These are phyloP conservation scores for Penicillium canescens DNA, from an alignment of 495 filamentous ascomycete species.

Conservation along the genomic window DNA sequence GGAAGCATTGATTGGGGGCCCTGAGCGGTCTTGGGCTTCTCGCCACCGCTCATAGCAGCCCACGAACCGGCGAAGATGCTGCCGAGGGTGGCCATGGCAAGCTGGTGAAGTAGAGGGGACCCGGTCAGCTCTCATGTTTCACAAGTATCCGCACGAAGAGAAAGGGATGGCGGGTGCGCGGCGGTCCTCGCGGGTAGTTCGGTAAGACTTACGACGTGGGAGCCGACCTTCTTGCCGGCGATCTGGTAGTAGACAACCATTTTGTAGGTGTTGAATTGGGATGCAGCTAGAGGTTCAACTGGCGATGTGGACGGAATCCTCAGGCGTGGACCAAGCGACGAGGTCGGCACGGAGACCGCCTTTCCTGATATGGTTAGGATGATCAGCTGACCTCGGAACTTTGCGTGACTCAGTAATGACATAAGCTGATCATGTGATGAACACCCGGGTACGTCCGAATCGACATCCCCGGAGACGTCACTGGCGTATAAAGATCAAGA, in stretches of 20 bases:
- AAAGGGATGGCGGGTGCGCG: slow-evolving; percentile 23
- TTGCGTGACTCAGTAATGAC: not conserved
- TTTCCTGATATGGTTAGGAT: slow-evolving; percentile 23
- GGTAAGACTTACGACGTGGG: slow-evolving; percentile 76
- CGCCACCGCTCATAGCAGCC: slow-evolving; percentile 58
- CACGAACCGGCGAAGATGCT: slow-evolving; percentile 59
- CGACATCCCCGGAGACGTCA: slow-evolving; percentile 11
- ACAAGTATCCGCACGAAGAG: slow-evolving; percentile 14
- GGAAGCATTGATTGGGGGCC: slow-evolving; percentile 82
- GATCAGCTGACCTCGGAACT: slow-evolving; percentile 1
- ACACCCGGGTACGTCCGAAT: slow-evolving; percentile 11
- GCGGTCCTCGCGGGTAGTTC: not conserved
- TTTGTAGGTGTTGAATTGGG: slow-evolving; percentile 47
- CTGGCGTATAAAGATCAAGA: not conserved
- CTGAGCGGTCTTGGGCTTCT: slow-evolving; percentile 57
- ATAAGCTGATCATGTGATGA: slow-evolving; percentile 31
- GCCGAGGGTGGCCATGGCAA: slow-evolving; percentile 81
- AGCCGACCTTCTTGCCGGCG: slow-evolving; percentile 87
- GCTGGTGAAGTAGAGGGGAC: slow-evolving; percentile 50
- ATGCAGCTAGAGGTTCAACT: slow-evolving; percentile 33
- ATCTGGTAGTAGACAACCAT: slow-evolving; percentile 89
- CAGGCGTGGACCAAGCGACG: slow-evolving; percentile 21
- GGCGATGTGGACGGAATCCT: slow-evolving; percentile 32
- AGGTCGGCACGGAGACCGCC: slow-evolving; percentile 30
- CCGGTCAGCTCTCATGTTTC: slow-evolving; percentile 16